Percentiles rank a stretch among this genome's conserved stretches.
Conservation (phyloP, 2,329 filamentous ascomycete species). For the Aspergillus terreus region DNA sequence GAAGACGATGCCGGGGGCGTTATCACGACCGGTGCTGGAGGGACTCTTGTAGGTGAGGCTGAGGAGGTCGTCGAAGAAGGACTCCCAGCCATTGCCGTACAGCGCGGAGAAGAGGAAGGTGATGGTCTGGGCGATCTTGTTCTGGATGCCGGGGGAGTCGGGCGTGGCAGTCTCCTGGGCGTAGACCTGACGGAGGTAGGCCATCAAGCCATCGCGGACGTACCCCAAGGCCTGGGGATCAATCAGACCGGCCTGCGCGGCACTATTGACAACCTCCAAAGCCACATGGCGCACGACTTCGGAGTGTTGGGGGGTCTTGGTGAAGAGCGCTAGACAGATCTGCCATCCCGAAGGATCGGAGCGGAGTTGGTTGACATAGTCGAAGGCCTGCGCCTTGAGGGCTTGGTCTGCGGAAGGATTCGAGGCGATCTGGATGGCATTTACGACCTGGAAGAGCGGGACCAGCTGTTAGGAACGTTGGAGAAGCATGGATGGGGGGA, state of each 20-base stretch:
- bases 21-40: constrained; percentile 58
- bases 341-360: constrained; percentile 85
- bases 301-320: constrained; percentile 67
- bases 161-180: constrained; percentile 54
- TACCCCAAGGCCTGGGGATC: constrained; percentile 68
- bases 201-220: constrained; percentile 76
- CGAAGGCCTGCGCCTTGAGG: constrained; percentile 71
- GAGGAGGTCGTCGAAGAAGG: constrained; percentile 87
- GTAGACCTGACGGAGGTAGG: constrained; percentile 76
- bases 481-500: neutral
- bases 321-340: constrained; percentile 81
- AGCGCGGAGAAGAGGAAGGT: constrained; percentile 88
- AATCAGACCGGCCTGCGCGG: constrained; percentile 74
- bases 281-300: constrained; percentile 86
- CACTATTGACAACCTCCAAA: constrained; percentile 90
- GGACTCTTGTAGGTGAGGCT: constrained; percentile 64
- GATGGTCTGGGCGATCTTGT: constrained; percentile 93
- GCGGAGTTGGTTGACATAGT: constrained; percentile 66
- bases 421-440: constrained; percentile 91
- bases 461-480: constrained; percentile 13
- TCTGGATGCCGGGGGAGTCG: constrained; percentile 78
- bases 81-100: constrained; percentile 82
- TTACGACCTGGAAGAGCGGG: constrained; percentile 66
- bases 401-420: constrained; percentile 71
- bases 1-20: constrained; percentile 71